Evolutionary conservation across 768 basidiomycete species (phyloP), one percentile per base, ranked within the genome.

Genomic region (Auriscalpium microsporum): DNA sequence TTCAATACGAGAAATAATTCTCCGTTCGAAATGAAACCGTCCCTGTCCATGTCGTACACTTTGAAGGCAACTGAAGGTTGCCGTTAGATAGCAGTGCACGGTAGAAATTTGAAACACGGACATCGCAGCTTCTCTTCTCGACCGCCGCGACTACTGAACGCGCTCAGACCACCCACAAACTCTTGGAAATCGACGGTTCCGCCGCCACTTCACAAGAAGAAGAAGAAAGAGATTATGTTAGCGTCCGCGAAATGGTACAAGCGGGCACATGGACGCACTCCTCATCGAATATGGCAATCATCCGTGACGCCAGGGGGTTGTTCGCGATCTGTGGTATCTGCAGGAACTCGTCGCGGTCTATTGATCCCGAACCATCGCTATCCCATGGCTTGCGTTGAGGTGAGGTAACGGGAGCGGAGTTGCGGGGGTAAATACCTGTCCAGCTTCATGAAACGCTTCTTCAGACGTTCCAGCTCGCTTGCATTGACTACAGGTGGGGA

Each of bases 201-300:
- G 69, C 94, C 93, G 57, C 96, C 96, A 69, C 96, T 98, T 64
- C 53, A 36, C 11, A n/a, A n/a, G n/a, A n/a, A n/a, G n/a, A n/a
- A 16, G 17, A 40, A 56, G 28, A 28, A 28, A 28, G 28, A 28
- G 5, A 4, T 3, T 28, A 28, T 28, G 28, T 52, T 21, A 34
- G 50, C 35, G 34, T 34, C 35, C 21, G 50, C 38, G 19, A 14
- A 8, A n/a, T 8, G 8, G 33, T 51, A n/a, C 45, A 54, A 38
- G 4, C 52, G n/a, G 45, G 46, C 34, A 33, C 21, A 13, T 19
- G 13, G 44, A 82, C 92, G 72, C 64, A 98, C 95, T 98, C 94
- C 73, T 97, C 92, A 67, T 99, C 96, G 65, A 99, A 99, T 67
- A 99, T 98, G 51, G 96, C 96, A 66, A 99, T 98, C 94, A 99